Evolutionary conservation across 2,329 filamentous ascomycete species (phyloP).

Genomic region (Septoria linicola): DNA sequence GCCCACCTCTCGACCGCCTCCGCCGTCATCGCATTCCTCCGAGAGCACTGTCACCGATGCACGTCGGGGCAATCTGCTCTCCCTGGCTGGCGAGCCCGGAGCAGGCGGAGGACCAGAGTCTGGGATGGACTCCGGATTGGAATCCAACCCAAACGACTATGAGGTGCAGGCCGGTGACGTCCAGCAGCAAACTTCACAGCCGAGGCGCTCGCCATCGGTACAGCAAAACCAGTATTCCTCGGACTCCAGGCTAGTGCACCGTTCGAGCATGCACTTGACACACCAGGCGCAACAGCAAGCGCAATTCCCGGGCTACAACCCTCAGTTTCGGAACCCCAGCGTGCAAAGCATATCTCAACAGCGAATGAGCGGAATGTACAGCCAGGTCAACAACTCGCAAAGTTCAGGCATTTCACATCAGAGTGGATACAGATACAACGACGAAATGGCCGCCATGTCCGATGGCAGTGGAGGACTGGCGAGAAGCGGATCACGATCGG

Average conservation of each 20-base stretch:
- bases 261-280: constrained; percentile 45
- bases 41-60: constrained; percentile 42
- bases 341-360: constrained; percentile 35
- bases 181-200: constrained; percentile 9
- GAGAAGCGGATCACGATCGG: constrained; percentile 64
- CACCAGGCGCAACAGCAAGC: constrained; percentile 45
- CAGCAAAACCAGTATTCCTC: constrained; percentile 20
- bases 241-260: constrained; percentile 41
- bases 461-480: constrained; percentile 51
- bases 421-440: constrained; percentile 50
- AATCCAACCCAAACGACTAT: constrained; percentile 44
- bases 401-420: constrained; percentile 42
- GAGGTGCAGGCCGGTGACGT: constrained; percentile 25
- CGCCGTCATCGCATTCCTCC: constrained; percentile 38
- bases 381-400: constrained; percentile 49
- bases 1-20: constrained; percentile 25
- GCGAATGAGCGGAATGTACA: constrained; percentile 50
- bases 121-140: background rate
- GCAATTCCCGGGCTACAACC: constrained; percentile 30
- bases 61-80: constrained; percentile 33
- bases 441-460: constrained; percentile 39
- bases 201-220: constrained; percentile 17
- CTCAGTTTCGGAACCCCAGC: constrained; percentile 31
- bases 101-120: constrained; percentile 31
- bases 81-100: constrained; percentile 38